Evolutionary conservation across 1,284 basidiomycete species (phyloP).

Genomic region (Phellinidium pouzarii): DNA sequence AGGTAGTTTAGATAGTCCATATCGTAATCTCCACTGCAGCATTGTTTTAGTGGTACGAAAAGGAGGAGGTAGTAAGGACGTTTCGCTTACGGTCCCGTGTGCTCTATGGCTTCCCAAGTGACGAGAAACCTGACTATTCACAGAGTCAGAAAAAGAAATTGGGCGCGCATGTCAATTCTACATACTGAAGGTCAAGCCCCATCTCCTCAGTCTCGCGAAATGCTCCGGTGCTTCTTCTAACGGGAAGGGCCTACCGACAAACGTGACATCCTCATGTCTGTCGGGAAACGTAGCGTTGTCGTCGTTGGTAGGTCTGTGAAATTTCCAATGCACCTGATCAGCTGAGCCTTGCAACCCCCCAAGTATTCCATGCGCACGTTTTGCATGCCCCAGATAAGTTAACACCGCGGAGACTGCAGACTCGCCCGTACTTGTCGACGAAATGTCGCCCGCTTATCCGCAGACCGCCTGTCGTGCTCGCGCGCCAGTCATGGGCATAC

Average conservation of each 20-base stretch:
- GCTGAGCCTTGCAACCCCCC: conserved; percentile 28
- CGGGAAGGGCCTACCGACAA: conserved; percentile 80
- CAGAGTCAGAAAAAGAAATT: conserved; percentile 1
- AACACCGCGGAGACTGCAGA: conserved; percentile 72
- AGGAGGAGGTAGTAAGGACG: not conserved
- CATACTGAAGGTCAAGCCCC: conserved; percentile 83
- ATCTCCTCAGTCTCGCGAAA: conserved; percentile 70
- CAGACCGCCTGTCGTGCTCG: conserved; percentile 50
- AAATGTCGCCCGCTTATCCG: conserved; percentile 65
- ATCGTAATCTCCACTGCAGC: conserved; percentile 72
- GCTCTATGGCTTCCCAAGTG: conserved; percentile 96
- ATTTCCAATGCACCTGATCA: conserved; percentile 7
- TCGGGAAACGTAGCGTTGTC: conserved; percentile 58
- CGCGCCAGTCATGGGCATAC: conserved; percentile 73
- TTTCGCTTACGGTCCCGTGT: conserved; percentile 72
- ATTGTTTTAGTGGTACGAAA: not conserved
- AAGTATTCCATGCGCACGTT: conserved; percentile 49
- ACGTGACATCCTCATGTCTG: conserved; percentile 59
- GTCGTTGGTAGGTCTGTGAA: conserved; percentile 52
- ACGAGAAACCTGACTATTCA: conserved; percentile 75
- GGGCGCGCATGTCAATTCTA: conserved; percentile 13
- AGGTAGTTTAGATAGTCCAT: conserved; percentile 80
- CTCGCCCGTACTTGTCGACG: conserved; percentile 68
- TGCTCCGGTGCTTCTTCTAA: conserved; percentile 79
- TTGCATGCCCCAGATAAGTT: conserved; percentile 81